Percentiles rank a stretch among this genome's conserved stretches.
Evolutionary conservation across 176 grass and related monocot genomes (phyloP).

Genomic region (Coix lacrymajobi): DNA sequence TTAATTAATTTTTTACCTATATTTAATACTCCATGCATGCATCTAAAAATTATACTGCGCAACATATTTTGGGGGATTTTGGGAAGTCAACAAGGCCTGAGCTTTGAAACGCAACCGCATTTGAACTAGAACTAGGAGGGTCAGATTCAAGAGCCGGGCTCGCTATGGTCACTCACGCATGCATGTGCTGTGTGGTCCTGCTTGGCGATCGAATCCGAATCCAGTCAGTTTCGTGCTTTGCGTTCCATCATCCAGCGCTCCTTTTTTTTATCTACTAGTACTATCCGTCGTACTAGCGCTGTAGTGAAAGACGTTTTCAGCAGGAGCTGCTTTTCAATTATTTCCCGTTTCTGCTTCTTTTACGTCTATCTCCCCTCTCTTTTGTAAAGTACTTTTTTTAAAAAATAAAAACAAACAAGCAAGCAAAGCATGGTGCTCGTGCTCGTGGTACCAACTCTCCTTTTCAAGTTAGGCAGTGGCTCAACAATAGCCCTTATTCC

Average conservation of each 20-base stretch:
- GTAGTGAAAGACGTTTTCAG: neutral
- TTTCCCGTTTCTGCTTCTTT: neutral
- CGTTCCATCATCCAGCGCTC: neutral
- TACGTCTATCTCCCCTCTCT: neutral
- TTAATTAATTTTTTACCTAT: no score
- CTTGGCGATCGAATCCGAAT: neutral
- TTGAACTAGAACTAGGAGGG: neutral
- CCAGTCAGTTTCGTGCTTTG: neutral
- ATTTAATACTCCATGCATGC: no score
- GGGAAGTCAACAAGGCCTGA: no score
- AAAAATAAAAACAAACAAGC: neutral
- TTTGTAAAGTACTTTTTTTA: neutral
- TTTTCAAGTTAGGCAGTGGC: constrained; percentile 19
- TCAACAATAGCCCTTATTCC: neutral
- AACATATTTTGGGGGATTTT: no score
- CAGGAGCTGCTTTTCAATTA: neutral
- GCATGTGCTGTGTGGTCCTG: neutral
- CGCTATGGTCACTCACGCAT: neutral
- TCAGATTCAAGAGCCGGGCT: neutral
- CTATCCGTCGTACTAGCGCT: no score
- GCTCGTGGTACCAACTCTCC: neutral
- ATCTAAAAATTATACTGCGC: no score
- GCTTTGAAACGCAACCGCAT: constrained; percentile 24
- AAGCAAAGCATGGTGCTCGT: neutral
- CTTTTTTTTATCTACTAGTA: neutral